Conservation (phyloP, 2,329 filamentous ascomycete species). For the Penicillium crustosum region DNA sequence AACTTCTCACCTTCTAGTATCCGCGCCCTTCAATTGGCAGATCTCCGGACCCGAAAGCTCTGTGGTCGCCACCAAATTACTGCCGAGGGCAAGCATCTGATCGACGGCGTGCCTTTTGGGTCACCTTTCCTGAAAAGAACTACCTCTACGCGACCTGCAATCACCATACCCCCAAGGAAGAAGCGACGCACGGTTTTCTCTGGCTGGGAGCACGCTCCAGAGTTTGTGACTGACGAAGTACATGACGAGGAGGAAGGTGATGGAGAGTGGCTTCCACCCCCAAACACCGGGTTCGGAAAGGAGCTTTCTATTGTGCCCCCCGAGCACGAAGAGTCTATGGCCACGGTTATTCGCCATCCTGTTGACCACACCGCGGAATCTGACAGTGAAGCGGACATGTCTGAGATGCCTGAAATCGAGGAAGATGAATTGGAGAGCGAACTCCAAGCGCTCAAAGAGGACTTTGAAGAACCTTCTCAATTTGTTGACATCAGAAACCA, state of each 20-base stretch:
- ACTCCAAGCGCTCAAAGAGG: constrained; percentile 46
- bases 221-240: constrained; percentile 7
- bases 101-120: constrained; percentile 85
- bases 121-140: constrained; percentile 63
- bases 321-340: constrained; percentile 34
- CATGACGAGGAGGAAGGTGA: constrained; percentile 32
- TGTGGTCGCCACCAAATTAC: constrained; percentile 81
- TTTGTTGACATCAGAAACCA: constrained; percentile 22
- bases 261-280: constrained; percentile 31
- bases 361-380: constrained; percentile 29
- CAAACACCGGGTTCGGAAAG: constrained; percentile 29
- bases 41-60: constrained; percentile 69
- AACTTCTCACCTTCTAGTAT: constrained; percentile 55
- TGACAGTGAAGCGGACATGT: constrained; percentile 33
- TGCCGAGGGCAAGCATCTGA: constrained; percentile 71
- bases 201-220: constrained; percentile 27
- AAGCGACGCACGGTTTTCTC: constrained; percentile 50
- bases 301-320: constrained; percentile 26
- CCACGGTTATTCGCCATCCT: constrained; percentile 38
- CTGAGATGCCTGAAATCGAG: constrained; percentile 34
- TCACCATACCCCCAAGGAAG: constrained; percentile 74
- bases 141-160: constrained; percentile 61
- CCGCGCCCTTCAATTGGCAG: constrained; percentile 71
- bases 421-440: constrained; percentile 46
- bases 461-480: constrained; percentile 36